Base-by-base conservation (phyloP, 805 yeast genomes). In the Yamadazyma kitorensis region DNA sequence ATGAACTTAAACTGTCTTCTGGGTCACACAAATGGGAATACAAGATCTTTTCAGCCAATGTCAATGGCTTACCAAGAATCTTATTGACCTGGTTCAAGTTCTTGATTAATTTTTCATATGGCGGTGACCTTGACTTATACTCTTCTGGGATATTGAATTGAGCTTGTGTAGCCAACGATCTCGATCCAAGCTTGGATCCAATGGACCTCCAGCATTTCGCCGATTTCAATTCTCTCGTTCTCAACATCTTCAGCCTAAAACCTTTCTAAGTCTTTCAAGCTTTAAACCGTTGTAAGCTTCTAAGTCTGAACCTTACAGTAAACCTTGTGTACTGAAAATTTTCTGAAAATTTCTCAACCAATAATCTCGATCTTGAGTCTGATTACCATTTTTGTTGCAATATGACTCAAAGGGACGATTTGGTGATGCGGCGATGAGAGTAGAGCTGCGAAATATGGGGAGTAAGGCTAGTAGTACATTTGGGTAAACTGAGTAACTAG, bases 21-120 rank as follows among this genome's bases (percentile, higher is more conserved):
- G 96, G 96, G 51, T 87, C 72, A 38, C 80, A 86, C 57, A 93
- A 72, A 64, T 93, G 99, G 14, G 96, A 86, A 61, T 93, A 93
- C 43, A 93, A 72, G 50, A 88, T 80, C 68, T 93, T 93, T 67
- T 93, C 99, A 22, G 98, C 95, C 45, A 88, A 73, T 3, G 98
- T 93, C 51, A 93, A 72, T 4, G 97, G 96, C 45, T 61, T 54
- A 47, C 71, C 72, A 32, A 89, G 72, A 40, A 88, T 74, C 31
- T 64, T 59, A 47, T 81, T 78, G 40, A 89, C 94, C 24, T 64
- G 57, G 6, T 64, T 61, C 39, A 93, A 70, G 30, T 83, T 86
- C 18, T 64, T 60, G 27, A 85, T 63, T 40, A 91, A 70, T 59
- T 83, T 81, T 32, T 80, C 78, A 55, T 89, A 89, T 32, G 98